Evolutionary conservation across 192 early-diverging fungal species (phyloP), one percentile per base, ranked within the genome.

Genomic region (Gryganskiella cystojenkinii): DNA sequence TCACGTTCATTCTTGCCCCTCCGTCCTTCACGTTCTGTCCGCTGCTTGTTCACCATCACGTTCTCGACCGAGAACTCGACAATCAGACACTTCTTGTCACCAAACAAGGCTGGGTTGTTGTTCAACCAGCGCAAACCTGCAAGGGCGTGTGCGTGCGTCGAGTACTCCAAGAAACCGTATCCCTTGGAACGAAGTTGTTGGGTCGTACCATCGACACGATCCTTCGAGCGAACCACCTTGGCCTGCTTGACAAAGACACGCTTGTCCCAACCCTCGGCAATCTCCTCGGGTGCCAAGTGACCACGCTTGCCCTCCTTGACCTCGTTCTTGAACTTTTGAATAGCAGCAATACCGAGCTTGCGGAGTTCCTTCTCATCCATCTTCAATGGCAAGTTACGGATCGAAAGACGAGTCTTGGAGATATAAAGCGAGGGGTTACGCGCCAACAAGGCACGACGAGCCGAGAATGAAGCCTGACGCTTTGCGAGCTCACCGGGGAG

Each of bases 31-130:
- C 79, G 70, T 27, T 80, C 74, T 19, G 34, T 78, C 31, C 94
- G 86, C 64, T 89, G 85, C 80, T 92, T 91, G 44, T 95, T 66
- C 28, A 97, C 86, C 61, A 90, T 85, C 27, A 83, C 84, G 71
- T 98, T 97, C 81, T 98, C 97, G 30, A 97, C 85, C 13, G 96
- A 88, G 80, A 98, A 98, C 71, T 95, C 93, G 28, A 95, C 93
- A 86, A 93, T 95, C 9, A 94, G 85, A 52, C 89, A 84, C 56
- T 92, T 86, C 67, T 89, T 89, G 22, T 88, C 83, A 34, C 86
- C 88, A 52, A 90, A 89, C 61, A 89, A 61, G 56, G 84, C 84
- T 5, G 89, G 89, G 56, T 88, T 86, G 78, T 96, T 95, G 84
- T 96, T 97, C 70, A 99, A 85, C 71, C 91, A 96, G 43, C 97